Base-by-base conservation (phyloP, 2,329 filamentous ascomycete species). In the Aspergillus chevalieri region DNA sequence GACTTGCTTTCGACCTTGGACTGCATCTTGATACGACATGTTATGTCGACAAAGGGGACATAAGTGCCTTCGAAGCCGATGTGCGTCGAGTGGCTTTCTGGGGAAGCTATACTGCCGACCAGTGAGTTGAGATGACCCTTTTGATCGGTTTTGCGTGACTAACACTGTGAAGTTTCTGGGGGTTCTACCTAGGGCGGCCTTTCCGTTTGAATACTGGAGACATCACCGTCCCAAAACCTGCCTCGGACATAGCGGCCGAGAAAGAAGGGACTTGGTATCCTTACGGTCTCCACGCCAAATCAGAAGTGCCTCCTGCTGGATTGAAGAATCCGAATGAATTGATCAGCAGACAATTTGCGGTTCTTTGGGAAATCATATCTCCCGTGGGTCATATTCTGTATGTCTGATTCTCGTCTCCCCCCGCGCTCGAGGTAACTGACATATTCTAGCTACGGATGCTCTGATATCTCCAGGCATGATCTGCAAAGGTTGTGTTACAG, bases 1-100 rank as follows among this genome's bases (percentile, higher is more conserved):
- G 72, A 41, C 63, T 75, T 36, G 66, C 70, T n/a, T 72, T 74
- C 39, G 71, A 75, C 47, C 65, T 76, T 36, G 73, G 70, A 2
- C 50, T 74, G 14, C 72, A 74, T 47, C 45, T 73, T 15, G 69
- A 73, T 48, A 70, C 70, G 58, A 64, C 62, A 1, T 51, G 62
- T 0, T 74, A 75, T 48, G 64, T 75, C 3, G 59, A 64, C 10
- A 64, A 64, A 43, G 71, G 70, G 2, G 61, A 67, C 14, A 67
- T 75, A 42, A 71, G 64, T 22, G 50, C 59, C 0, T 58, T 61
- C 4, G 72, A 75, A 51, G 69, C 70, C 15, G 66, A 70, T 33
- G 63, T 73, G 4, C 68, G 73, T 10, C 62, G 63, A 17, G 58
- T 65, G 6, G 64, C 68, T 1, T 75, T 75, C 48, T 75, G 73